Conservation (phyloP, 2,329 filamentous ascomycete species). For the Diaporthe velutina region DNA sequence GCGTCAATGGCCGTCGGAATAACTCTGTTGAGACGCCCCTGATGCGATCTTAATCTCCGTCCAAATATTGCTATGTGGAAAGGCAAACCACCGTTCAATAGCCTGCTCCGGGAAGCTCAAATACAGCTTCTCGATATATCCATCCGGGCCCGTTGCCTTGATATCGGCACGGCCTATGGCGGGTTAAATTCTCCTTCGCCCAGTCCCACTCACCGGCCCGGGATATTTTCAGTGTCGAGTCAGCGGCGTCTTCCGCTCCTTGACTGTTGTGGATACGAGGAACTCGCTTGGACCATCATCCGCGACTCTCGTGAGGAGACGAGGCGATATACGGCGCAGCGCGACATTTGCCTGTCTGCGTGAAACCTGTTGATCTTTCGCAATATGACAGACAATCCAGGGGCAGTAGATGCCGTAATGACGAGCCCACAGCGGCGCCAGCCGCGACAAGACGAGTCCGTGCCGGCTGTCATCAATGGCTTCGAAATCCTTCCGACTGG, state of each 20-base stretch:
- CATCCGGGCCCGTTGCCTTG: conserved; percentile 27
- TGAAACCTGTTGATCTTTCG: background rate
- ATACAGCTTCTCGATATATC: conserved; percentile 1
- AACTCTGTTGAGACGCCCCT: conserved; percentile 11
- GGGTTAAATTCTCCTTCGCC: conserved; percentile 4
- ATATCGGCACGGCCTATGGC: conserved; percentile 18
- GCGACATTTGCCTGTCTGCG: background rate
- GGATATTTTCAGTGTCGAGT: conserved; percentile 19
- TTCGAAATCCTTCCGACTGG: conserved; percentile 32
- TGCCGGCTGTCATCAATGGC: conserved; percentile 37
- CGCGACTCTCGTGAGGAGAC: background rate
- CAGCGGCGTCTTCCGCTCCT: conserved; percentile 16
- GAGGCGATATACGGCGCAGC: background rate
- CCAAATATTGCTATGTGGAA: background rate
- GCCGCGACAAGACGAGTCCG: conserved; percentile 30
- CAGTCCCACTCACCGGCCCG: conserved; percentile 27
- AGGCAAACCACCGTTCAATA: background rate
- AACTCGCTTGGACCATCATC: conserved; percentile 24
- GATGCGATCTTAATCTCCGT: conserved; percentile 17
- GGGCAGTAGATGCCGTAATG: conserved; percentile 8
- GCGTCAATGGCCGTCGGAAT: conserved; percentile 2
- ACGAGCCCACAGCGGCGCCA: conserved; percentile 19
- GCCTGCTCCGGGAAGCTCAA: background rate
- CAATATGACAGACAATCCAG: background rate
- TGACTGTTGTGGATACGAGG: conserved; percentile 19